Percentiles rank a stretch among this genome's conserved stretches.
Evolutionary conservation across 768 basidiomycete species (phyloP).

Genomic region (Tylopilus vinaceipallidus): DNA sequence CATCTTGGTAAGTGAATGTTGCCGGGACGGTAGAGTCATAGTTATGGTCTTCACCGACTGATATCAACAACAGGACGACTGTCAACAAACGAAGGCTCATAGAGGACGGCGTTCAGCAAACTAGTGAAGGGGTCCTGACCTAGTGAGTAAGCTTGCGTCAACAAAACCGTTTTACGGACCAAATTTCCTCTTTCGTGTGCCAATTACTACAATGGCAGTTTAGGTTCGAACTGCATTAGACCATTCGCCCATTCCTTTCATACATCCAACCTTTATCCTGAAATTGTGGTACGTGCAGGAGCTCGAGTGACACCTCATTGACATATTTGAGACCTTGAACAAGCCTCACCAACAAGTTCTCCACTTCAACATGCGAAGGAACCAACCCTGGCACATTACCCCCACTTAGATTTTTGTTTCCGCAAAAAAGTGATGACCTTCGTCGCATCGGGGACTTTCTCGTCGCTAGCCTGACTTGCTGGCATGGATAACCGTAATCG

Average conservation of each 20-base stretch:
- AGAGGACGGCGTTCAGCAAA: not conserved
- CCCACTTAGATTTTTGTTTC: not conserved
- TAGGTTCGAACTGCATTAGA: not conserved
- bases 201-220: no score
- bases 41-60: no score
- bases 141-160: not conserved
- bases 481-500: not conserved
- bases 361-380: not conserved
- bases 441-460: not conserved
- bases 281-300: no score
- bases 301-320: not conserved
- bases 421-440: not conserved
- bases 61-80: not conserved
- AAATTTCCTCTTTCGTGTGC: not conserved
- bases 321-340: not conserved
- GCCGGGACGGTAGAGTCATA: no score
- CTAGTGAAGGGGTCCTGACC: not conserved
- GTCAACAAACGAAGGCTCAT: not conserved
- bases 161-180: not conserved
- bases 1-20: no score
- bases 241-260: not conserved
- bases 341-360: not conserved
- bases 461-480: not conserved
- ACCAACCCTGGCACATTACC: not conserved
- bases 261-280: no score